These are phyloP conservation scores for Micractinium sp. DNA, from an alignment of 139 green algal genomes.

Conservation along the genomic window DNA sequence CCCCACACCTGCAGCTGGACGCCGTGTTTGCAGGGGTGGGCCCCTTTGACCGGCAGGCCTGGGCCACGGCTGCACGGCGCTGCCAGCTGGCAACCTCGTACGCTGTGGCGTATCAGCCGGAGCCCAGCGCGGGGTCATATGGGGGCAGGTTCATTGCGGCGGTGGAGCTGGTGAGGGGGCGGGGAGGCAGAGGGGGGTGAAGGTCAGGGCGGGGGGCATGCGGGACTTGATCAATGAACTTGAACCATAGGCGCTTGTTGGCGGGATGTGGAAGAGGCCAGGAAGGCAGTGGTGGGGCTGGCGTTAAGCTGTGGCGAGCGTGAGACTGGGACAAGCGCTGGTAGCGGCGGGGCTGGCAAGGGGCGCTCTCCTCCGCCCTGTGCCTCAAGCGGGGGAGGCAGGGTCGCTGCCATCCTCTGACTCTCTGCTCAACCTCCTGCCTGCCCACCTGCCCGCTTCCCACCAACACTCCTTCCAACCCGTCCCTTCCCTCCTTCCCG, in stretches of 20 bases:
- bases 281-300: too few relatives aligned
- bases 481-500: too few relatives aligned
- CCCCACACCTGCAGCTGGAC: constrained; percentile 19
- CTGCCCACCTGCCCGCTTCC: too few relatives aligned
- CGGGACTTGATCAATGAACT: background rate
- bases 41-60: constrained; percentile 1
- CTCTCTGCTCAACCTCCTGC: too few relatives aligned
- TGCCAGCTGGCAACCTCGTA: constrained; percentile 40
- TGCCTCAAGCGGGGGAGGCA: too few relatives aligned
- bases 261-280: background rate
- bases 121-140: background rate
- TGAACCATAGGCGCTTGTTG: background rate
- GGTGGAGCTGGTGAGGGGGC: constrained; percentile 50
- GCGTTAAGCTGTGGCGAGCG: too few relatives aligned
- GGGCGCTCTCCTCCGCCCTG: too few relatives aligned
- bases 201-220: background rate
- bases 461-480: too few relatives aligned
- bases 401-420: too few relatives aligned
- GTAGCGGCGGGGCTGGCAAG: too few relatives aligned
- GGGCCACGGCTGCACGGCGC: background rate
- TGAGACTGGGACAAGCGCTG: too few relatives aligned
- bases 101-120: constrained; percentile 55
- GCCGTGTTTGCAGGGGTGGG: background rate
- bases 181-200: background rate
- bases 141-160: constrained; percentile 45